Base-by-base conservation (phyloP, 768 basidiomycete genomes). In the Boletus vermiculosoides region DNA sequence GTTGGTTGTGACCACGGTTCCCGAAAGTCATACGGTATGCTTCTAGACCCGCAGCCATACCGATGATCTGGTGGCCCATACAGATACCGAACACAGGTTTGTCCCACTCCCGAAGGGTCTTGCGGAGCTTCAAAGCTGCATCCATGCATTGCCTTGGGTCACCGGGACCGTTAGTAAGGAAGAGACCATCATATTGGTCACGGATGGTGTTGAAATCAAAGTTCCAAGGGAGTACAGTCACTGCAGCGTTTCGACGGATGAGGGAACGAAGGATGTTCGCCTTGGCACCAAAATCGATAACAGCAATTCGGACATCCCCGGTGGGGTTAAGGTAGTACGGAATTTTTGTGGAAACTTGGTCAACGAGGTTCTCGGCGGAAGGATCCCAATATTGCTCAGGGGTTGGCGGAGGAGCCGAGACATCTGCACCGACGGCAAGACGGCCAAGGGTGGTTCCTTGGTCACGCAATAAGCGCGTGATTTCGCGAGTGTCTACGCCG, bases 1-100 rank as follows among this genome's bases (percentile, higher is more conserved):
- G 97, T 72, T 99, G 97, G 71, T 99, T 99, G 74, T 99, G 97
- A 18, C 97, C 97, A 63, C 97, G 88, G 72, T 99, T 98, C n/a
- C 97, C 97, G 70, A 98, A 99, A 11, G 88, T 94, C 97, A 99
- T 99, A 45, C 97, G 83, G 73, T 98, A 98, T 20, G 95, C 93
- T 63, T 97, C 95, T 52, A 98, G 73, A 22, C 97, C 96, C 23
- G 94, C 96, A 28, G 96, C 97, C 81, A 99, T 90, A 48, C 96
- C 97, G 63, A 99, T 90, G 64, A 99, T 83, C 74, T 98, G 96
- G 71, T 98, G 93, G 50, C 96, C 97, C 97, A 99, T 98, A 75
- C 97, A 99, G 63, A 99, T 95, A 52, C 97, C 97, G 63, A 98
- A 98, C 40, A 98, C 81, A 12, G 97, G 97, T 70, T 86, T 92